Evolutionary conservation across 2,329 filamentous ascomycete species (phyloP), one percentile per base, ranked within the genome.

Genomic region (Alternaria longipes): DNA sequence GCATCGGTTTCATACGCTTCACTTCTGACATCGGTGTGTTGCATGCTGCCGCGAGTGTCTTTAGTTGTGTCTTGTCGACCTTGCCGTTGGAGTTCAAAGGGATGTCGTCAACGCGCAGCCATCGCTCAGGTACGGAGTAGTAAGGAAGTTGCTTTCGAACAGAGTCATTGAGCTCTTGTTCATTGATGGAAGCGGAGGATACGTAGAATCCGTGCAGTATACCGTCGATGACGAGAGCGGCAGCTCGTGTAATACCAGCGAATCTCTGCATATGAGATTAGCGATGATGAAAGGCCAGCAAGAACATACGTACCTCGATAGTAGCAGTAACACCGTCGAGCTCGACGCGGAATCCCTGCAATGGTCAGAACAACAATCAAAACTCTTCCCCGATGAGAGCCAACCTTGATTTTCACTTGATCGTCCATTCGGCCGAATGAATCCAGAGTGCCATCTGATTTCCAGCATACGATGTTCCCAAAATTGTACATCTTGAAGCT

Each of bases 361-460:
- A n/a, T 36, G 1, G 36, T 75, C 30, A 74, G 56, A 8, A 28
- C 26, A 11, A 41, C 20, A 1, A 8, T 9, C 12, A 5, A 20
- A 22, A 32, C 2, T 24, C 12, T 11, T 12, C 8, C 8, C 32
- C 5, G 9, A 14, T 18, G 16, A 20, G 9, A 12, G 36, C 44
- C 9, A 59, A 74, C 74, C 65, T 87, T 86, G 69, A 89, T 82
- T 74, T 89, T 89, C 60, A 89, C 84, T 69, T 89, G 87, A 61
- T 88, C 86, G 65, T 89, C 87, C n/a, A 80, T 80, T 36, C 86
- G 82, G 4, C 87, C 86, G 34, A 87, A 81, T 22, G 84, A 85
- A 44, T 86, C 81, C 38, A 89, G 78, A 26, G 80, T 81, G 11
- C 87, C 86, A 66, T 86, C 82, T 2, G 78, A 70, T 38, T 80